Base-by-base conservation (phyloP, 345 rosid genomes). In the Salix exigua region DNA sequence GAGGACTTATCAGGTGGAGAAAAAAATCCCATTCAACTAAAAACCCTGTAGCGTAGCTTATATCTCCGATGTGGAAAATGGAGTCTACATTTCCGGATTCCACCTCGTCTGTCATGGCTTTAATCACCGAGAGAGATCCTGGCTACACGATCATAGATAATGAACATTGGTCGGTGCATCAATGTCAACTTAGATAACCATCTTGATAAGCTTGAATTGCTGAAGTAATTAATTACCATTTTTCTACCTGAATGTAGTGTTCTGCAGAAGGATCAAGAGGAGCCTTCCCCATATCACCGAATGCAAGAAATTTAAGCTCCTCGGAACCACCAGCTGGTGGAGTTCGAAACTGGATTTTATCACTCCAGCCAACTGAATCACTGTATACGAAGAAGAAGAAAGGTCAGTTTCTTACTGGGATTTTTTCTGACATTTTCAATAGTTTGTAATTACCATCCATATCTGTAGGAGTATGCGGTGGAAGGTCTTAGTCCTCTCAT, bases 201-300 rank as follows among this genome's bases (percentile, higher is more conserved):
- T 10, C 13, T 44, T 18, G 23, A 51, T 51, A 51, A 51, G 50
- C 50, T 3, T 44, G 13, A 13, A 44, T 44, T 13, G 1, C 17
- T 44, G 50, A 44, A 13, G 50, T 12, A 13, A 44, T 44, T 12
- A 13, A 44, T 44, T 11, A 12, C 17, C 58, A 51, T 51, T 18
- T 51, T 18, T 40, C 1, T 60, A 87, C 94, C 89, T 90, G 95
- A 71, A 87, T 85, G 79, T 79, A 91, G 78, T 91, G 96, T 69
- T 91, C 96, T 0, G n/a, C 74, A 68, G 93, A 86, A 62, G 83
- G 80, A 80, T 91, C 96, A 2, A 42, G 82, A 31, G 96, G 96
- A 53, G 96, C 88, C 77, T 91, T 91, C 66, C 93, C 96, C 96
- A 91, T 91, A 38, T 91, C 96, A 13, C 93, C 96, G 51, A 75